phyloP scores from a whole-genome alignment of 2,329 filamentous ascomycete species.

The Stemphylium vesicarium region DNA sequence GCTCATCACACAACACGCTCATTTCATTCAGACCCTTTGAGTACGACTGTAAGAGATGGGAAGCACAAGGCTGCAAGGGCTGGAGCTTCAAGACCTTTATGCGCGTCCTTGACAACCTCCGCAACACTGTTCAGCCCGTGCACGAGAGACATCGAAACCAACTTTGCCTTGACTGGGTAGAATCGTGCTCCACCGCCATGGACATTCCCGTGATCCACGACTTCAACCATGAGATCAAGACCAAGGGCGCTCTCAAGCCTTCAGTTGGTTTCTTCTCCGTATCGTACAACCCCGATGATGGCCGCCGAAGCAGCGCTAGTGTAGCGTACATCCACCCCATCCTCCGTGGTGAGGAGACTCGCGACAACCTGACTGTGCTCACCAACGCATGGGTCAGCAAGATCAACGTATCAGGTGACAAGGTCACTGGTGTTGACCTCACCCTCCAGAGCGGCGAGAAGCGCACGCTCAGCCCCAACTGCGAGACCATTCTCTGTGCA shows the following conservation, averaged over 20 bases:
- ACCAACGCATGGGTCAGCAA: slow-evolving; percentile 89
- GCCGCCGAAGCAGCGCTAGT: slow-evolving; percentile 81
- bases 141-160: slow-evolving; percentile 86
- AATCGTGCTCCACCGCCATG: slow-evolving; percentile 78
- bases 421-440: slow-evolving; percentile 75
- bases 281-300: slow-evolving; percentile 88
- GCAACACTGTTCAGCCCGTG: slow-evolving; percentile 89
- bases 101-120: slow-evolving; percentile 79
- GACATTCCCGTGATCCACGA: slow-evolving; percentile 81
- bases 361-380: slow-evolving; percentile 83
- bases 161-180: slow-evolving; percentile 88
- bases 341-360: slow-evolving; percentile 79
- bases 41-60: slow-evolving; percentile 86
- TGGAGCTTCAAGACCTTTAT: slow-evolving; percentile 89
- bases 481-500: slow-evolving; percentile 80
- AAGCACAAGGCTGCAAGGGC: slow-evolving; percentile 78
- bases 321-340: slow-evolving; percentile 95
- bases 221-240: slow-evolving; percentile 84
- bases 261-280: slow-evolving; percentile 91
- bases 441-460: slow-evolving; percentile 66
- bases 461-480: slow-evolving; percentile 65
- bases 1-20: slow-evolving; percentile 91
- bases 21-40: slow-evolving; percentile 92
- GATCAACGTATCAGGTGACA: slow-evolving; percentile 73
- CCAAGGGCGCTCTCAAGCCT: slow-evolving; percentile 73